phyloP scores from a whole-genome alignment of 106 monocot genomes.

The Iris macrosiphon region DNA sequence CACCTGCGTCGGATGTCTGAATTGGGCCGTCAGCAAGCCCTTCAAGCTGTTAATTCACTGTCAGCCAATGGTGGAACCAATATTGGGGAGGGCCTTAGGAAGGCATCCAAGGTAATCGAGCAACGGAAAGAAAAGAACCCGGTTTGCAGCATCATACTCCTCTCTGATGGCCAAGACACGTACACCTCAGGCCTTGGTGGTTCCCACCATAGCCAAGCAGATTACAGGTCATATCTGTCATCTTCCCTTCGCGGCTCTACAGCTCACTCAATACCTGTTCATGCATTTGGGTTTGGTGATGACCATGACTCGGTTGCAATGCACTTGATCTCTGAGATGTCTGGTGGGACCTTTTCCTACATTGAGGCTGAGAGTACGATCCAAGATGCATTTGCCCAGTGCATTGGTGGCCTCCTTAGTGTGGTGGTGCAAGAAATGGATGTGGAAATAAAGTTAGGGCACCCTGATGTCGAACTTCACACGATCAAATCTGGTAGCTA shows the following conservation, averaged over 20 bases:
- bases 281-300: conserved; percentile 69
- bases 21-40: conserved; percentile 52
- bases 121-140: conserved; percentile 60
- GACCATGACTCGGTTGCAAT: conserved; percentile 62
- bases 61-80: conserved; percentile 60
- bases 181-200: conserved; percentile 5
- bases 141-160: conserved; percentile 72
- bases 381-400: conserved; percentile 80
- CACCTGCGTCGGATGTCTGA: conserved; percentile 72
- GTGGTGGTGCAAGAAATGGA: conserved; percentile 53
- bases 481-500: conserved; percentile 64
- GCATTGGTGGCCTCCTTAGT: conserved; percentile 80
- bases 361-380: conserved; percentile 65
- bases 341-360: conserved; percentile 79
- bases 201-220: neutral
- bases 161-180: conserved; percentile 93
- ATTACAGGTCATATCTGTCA: conserved; percentile 11
- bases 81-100: conserved; percentile 69
- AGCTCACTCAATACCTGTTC: conserved; percentile 36
- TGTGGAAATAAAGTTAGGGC: conserved; percentile 24
- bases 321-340: conserved; percentile 65
- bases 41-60: conserved; percentile 71
- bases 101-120: conserved; percentile 63
- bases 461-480: conserved; percentile 21
- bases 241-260: conserved; percentile 8